phyloP scores from a whole-genome alignment of 2,329 filamentous ascomycete species.

The Fusarium buxicola region DNA sequence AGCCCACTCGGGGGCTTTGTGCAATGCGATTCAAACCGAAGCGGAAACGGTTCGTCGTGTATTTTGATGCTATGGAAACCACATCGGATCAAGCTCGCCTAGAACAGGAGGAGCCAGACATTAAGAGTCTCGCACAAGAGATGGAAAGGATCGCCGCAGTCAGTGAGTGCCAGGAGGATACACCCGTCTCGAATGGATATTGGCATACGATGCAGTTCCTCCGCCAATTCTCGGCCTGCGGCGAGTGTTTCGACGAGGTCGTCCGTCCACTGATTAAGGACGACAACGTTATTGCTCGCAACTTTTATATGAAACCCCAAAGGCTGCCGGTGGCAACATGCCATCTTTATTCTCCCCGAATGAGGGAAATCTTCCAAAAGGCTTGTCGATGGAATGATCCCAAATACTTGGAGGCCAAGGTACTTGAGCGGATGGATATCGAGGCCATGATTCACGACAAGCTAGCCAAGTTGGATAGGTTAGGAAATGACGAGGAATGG shows the following conservation, averaged over 20 bases:
- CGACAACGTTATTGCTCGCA: constrained; percentile 66
- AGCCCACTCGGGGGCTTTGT: constrained; percentile 68
- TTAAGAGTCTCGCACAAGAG: constrained; percentile 72
- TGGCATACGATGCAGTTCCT: constrained; percentile 85
- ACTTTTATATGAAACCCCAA: constrained; percentile 72
- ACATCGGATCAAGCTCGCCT: constrained; percentile 63
- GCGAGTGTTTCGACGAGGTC: constrained; percentile 85
- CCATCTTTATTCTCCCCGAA: constrained; percentile 83
- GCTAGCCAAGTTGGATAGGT: constrained; percentile 57
- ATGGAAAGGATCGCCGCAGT: constrained; percentile 68
- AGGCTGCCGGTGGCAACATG: constrained; percentile 70
- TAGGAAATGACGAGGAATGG: constrained; percentile 52
- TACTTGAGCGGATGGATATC: constrained; percentile 69
- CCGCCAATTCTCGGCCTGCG: constrained; percentile 84
- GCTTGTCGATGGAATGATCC: constrained; percentile 76
- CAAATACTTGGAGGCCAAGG: constrained; percentile 67
- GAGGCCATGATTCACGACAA: constrained; percentile 70
- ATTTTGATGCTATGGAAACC: constrained; percentile 71
- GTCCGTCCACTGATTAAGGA: constrained; percentile 75
- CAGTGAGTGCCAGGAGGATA: constrained; percentile 74
- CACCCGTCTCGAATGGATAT: constrained; percentile 67
- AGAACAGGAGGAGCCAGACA: constrained; percentile 62
- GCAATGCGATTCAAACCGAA: constrained; percentile 71
- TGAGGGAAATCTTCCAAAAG: constrained; percentile 78
- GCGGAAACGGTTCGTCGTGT: constrained; percentile 66